Base-by-base conservation (phyloP, 352 stramenopile genomes). In the Hyaloperonospora brassicae region DNA sequence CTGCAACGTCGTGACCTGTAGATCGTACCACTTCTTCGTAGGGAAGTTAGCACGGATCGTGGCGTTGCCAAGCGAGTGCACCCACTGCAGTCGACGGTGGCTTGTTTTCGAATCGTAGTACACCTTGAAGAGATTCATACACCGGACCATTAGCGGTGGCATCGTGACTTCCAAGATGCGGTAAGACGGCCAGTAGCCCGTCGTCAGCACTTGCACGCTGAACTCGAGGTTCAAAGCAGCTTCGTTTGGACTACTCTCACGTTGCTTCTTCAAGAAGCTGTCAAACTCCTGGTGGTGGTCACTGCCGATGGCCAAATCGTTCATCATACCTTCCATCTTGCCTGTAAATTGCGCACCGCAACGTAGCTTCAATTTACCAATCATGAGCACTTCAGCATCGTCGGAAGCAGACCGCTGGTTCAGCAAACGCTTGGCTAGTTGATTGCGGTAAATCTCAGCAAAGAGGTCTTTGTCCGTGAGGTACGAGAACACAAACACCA, bases 281-380 rank as follows among this genome's bases (percentile, higher is more conserved):
- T 98, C 93, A 66, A 99, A 99, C 55, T 98, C 93, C 43, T 92
- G 84, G 59, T 98, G 93, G 67, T 98, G 95, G 50, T 99, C 96
- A 54, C 76, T 95, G 38, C 95, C 96, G 40, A 99, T 98, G 14
- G 93, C 87, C 58, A 99, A 62, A 66, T 99, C 97, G 67, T 97
- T 98, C 69, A 99, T 89, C 97, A 99, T 99, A 60, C 97, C 97
- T 73, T 99, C 97, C 96, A 99, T 98, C 75, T 97, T 96, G 31
- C 92, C 95, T 24, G 97, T 99, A 66, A 99, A 99, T 72, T 99
- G 96, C 10, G 96, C 95, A 62, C 97, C 97, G 64, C 96, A 99
- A 44, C 96, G 86, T 47, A 98, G 77, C 79, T 99, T 99, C 22
- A 99, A 79, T 75, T 99, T 99, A 50, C 90, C 89, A 67, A 99